Evolutionary conservation across 2,329 filamentous ascomycete genomes (phyloP), one percentile per base, ranked within the genome.

Genomic region (Ophiostoma perfectum): DNA sequence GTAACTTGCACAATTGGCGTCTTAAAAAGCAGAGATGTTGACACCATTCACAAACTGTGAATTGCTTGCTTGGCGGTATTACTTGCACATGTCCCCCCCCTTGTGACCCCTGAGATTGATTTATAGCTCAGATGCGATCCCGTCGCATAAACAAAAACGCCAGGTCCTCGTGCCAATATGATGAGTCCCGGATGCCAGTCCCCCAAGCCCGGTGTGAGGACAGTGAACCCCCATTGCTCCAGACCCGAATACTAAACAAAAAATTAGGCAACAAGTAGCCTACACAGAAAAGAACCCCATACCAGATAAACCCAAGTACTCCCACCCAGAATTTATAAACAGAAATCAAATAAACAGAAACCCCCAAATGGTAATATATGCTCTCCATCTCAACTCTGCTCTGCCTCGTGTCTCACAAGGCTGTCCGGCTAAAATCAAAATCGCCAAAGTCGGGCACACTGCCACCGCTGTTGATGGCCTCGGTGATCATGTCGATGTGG

Each of bases 401-500:
- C 27, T 27, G 27, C 27, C 27, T 27, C 27, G 27, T 27, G 27
- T 27, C 27, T 27, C 27, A 47, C 42, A 65, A n/a, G 9, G 49
- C 58, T 9, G 58, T 63, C 58, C 60, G 58, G 12, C 55, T 38
- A 67, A 70, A 70, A 36, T 68, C 63, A 44, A 70, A 70, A n/a
- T 70, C 67, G 47, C 38, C 58, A 18, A 68, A 68, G 16, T 69
- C 67, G 42, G 45, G 6, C 27, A 65, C 55, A 2, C 36, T 16
- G 9, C 66, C 66, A 55, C 69, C 70, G 12, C 18, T 49, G 62
- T 67, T 69, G 62, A 72, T 69, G 74, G 81, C 77, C 70, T 80
- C 76, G 66, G 77, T 80, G 58, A 83, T 73, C 68, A 82, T 76
- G 72, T 82, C 81, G 65, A 83, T 83, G 70, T 83, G 81, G 70